phyloP scores from a whole-genome alignment of 2,329 filamentous ascomycete species.

The Neocatenulostroma microsporum region DNA sequence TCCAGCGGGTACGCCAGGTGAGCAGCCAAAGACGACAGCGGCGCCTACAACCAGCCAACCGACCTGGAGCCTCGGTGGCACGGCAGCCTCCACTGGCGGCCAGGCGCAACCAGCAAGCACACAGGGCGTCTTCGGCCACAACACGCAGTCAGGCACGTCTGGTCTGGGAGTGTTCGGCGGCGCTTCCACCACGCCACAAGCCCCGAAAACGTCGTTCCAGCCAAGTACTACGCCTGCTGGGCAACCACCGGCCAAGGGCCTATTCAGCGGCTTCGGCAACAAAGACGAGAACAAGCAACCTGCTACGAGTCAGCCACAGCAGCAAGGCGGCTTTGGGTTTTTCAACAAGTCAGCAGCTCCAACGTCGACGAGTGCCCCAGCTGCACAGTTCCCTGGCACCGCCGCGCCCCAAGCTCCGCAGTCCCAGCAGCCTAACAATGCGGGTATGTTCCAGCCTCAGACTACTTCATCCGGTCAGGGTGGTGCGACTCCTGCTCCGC shows the following conservation, averaged over 20 bases:
- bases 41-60: not conserved
- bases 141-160: too few relatives aligned
- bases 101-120: not conserved
- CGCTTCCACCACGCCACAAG: constrained; percentile 17
- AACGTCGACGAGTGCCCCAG: not conserved
- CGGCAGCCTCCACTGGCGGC: not conserved
- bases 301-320: not conserved
- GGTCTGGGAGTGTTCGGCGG: constrained; percentile 8
- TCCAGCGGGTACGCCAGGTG: constrained; percentile 2
- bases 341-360: not conserved
- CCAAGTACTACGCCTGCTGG: constrained; percentile 23
- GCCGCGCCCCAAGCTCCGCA: not conserved
- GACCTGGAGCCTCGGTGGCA: not conserved
- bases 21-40: not conserved
- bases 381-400: not conserved
- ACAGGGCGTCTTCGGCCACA: constrained; percentile 1
- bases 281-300: not conserved
- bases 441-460: too few relatives aligned
- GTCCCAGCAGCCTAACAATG: not conserved
- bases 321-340: not conserved
- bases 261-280: not conserved
- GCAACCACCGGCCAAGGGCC: constrained; percentile 2
- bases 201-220: constrained; percentile 14
- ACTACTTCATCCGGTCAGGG: too few relatives aligned
- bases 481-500: too few relatives aligned